These are phyloP conservation scores for Sporothrix inflata DNA, from an alignment of 2,329 filamentous ascomycete species.

Conservation along the genomic window DNA sequence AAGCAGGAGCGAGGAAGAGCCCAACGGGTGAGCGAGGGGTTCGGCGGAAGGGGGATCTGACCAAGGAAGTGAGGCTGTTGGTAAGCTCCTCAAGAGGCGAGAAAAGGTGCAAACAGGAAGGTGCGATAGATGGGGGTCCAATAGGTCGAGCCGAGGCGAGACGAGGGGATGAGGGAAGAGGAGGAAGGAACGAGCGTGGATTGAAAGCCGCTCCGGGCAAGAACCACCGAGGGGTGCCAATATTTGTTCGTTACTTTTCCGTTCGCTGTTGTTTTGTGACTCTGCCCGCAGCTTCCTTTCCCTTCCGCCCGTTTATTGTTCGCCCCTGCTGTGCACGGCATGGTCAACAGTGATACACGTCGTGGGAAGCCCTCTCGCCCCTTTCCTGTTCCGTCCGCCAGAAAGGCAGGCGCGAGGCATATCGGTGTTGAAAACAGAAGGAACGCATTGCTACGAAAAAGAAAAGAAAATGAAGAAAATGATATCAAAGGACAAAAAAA, in stretches of 20 bases:
- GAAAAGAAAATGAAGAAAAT: not conserved
- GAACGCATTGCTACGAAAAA: not conserved
- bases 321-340: not conserved
- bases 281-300: too few species aligned
- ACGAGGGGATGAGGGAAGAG: not conserved
- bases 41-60: not conserved
- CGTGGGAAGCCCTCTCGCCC: not conserved
- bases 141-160: not conserved
- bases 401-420: not conserved
- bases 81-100: not conserved
- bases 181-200: constrained; percentile 4
- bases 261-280: not conserved
- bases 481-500: not conserved
- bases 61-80: not conserved
- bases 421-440: not conserved
- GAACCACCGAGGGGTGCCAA: not conserved
- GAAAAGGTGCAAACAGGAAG: not conserved
- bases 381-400: not conserved
- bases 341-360: constrained; percentile 2
- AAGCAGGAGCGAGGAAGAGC: not conserved
- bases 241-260: not conserved
- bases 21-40: not conserved
- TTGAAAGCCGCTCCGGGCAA: not conserved
- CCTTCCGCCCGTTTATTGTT: not conserved
- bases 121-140: not conserved